Percentiles rank a stretch among this genome's conserved stretches.
Evolutionary conservation across 2,329 filamentous ascomycete genomes (phyloP).

Genomic region (Aspergillus chevalieri): DNA sequence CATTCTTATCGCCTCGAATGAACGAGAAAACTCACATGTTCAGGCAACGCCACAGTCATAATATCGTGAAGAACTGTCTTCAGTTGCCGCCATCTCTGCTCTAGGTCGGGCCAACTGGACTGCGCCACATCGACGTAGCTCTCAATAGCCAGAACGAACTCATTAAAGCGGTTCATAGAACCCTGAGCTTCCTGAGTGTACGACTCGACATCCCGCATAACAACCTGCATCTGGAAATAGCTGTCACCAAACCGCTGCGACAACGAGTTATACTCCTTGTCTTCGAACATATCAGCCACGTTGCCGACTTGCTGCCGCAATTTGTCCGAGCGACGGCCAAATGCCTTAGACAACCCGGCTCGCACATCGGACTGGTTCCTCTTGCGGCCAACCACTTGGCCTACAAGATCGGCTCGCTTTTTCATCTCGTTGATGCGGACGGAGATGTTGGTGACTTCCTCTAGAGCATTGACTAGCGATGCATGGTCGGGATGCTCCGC

Average conservation of each 20-base stretch:
- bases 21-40: constrained; percentile 58
- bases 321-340: constrained; percentile 83
- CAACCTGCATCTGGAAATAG: constrained; percentile 85
- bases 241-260: constrained; percentile 87
- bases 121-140: constrained; percentile 65
- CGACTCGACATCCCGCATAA: constrained; percentile 87
- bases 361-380: constrained; percentile 84
- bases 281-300: constrained; percentile 63
- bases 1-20: not conserved
- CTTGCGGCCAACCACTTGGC: constrained; percentile 78
- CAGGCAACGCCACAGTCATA: constrained; percentile 72
- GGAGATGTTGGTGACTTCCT: constrained; percentile 59
- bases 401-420: constrained; percentile 87
- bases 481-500: constrained; percentile 75
- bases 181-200: constrained; percentile 76
- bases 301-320: constrained; percentile 62
- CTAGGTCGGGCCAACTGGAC: constrained; percentile 72
- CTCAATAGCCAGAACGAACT: constrained; percentile 76
- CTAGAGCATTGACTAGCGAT: constrained; percentile 64
- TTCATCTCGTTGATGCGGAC: constrained; percentile 85
- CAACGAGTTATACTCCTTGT: constrained; percentile 71
- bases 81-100: constrained; percentile 91
- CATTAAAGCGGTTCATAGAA: constrained; percentile 75
- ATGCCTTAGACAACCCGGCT: constrained; percentile 77
- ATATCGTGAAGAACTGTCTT: constrained; percentile 82